These are phyloP conservation scores for Irpex lacteus DNA, from an alignment of 1,284 basidiomycete genomes.

Conservation along the genomic window DNA sequence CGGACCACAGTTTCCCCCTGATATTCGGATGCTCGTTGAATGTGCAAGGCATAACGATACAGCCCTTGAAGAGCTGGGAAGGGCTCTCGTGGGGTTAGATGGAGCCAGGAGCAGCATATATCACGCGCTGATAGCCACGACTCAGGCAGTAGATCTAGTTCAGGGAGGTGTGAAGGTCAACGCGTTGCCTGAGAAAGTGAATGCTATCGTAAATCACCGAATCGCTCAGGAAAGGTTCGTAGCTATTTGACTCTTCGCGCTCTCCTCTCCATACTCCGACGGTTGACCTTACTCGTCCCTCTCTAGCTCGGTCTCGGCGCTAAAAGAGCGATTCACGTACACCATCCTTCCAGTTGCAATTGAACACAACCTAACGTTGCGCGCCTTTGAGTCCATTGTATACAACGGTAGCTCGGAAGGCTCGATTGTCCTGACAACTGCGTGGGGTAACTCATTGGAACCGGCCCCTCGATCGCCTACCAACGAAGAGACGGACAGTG, in stretches of 20 bases:
- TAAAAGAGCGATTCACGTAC: conserved; percentile 38
- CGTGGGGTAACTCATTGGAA: conserved; percentile 43
- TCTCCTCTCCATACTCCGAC: conserved; percentile 12
- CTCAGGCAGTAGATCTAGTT: conserved; percentile 69
- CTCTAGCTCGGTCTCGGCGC: conserved; percentile 38
- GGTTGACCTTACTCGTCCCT: conserved; percentile 24
- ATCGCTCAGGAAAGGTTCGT: conserved; percentile 41
- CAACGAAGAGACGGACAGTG: conserved; percentile 15
- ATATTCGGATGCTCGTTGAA: conserved; percentile 14
- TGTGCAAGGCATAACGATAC: conserved; percentile 24
- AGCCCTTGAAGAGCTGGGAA: conserved; percentile 37
- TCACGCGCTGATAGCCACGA: conserved; percentile 50
- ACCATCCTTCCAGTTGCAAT: conserved; percentile 41
- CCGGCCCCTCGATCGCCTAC: conserved; percentile 55
- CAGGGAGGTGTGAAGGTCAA: conserved; percentile 63
- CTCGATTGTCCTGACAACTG: conserved; percentile 35
- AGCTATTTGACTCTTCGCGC: background rate
- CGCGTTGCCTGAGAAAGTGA: conserved; percentile 51
- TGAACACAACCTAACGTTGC: conserved; percentile 48
- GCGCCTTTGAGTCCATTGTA: conserved; percentile 41
- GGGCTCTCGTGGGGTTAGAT: conserved; percentile 27
- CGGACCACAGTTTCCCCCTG: conserved; percentile 18
- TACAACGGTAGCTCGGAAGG: conserved; percentile 23
- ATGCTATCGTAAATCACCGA: conserved; percentile 54
- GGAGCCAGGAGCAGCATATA: conserved; percentile 10